Base-by-base conservation (phyloP, 495 filamentous ascomycete species). In the Bathelium albidoporum region DNA sequence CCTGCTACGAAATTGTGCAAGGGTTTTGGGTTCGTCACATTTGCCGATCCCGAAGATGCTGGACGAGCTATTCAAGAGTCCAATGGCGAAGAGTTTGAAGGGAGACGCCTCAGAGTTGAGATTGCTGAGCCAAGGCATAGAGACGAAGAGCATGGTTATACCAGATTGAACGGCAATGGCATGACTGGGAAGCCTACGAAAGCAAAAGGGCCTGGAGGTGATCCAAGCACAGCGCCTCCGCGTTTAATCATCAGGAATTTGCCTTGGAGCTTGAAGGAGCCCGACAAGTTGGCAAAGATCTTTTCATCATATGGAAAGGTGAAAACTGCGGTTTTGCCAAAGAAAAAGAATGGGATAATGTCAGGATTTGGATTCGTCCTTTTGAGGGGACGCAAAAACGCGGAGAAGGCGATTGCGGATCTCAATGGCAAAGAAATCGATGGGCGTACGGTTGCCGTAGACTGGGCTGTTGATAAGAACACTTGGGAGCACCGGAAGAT, bases 1-100 rank as follows among this genome's bases (percentile, higher is more conserved):
- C 81, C 87, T 0, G 75, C 81, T 63, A 94, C 90, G 7, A 95
- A 96, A 69, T 76, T 83, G 58, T 96, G 89, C 22, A 88, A 90
- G 67, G 93, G 93, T 11, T 99, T 89, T 74, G 94, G 94, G 58
- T 99, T 99, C 75, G 92, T 97, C 55, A 96, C 94, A 14, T 96
- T 97, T 69, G 87, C 91, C 69, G 93, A 97, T 70, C 80, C 88
- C 59, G 91, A 96, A 64, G 94, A 99, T 76, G 91, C 94, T 29
- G 75, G 87, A 66, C 79, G 82, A 59, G 94, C 94, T 18, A 78
- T 86, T 71, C 81, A 88, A 65, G 86, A 92, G 72, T 83, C 96
- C 70, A 82, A 95, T 70, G 85, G 86, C 58, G 75, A 85, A 52
- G 76, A 81, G 24, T 81, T 96, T 36, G 80, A 89, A 39, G 93